Base-by-base conservation (phyloP, 768 basidiomycete species). In the Strobilomyces confusus region DNA sequence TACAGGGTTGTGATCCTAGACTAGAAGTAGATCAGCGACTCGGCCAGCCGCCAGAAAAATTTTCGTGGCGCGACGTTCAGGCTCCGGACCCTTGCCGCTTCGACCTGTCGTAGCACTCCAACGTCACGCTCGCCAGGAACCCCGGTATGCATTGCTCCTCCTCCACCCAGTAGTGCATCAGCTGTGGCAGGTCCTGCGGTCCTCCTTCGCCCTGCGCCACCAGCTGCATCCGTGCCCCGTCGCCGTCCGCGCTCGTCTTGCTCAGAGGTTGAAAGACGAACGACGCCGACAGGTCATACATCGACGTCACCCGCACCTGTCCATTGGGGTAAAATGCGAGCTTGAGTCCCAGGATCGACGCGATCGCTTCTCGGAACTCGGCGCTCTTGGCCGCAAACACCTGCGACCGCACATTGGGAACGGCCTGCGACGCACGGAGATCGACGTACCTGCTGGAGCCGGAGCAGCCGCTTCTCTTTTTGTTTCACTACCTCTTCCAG, bases 251-350 rank as follows among this genome's bases (percentile, higher is more conserved):
- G 61, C 61, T 68, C 59, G 49, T 64, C 63, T 62, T 77, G 62
- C 63, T 71, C 55, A 66, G 67, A 2, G 89, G 87, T 65, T 86
- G 84, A 68, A 99, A 92, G 29, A 93, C 88, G 65, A 97, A 95
- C 44, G 88, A 85, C 26, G 92, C 89, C 49, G 80, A 80, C 7
- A 91, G 81, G 57, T 97, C 94, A 72, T 87, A 98, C 60, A 91
- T 79, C n/a, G 87, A 89, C 5, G 29, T 95, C 55, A 97, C 84
- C 20, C 90, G 80, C 45, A 98, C 87, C 60, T 92, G 84, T 0
- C 94, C 95, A 47, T 92, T 92, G 15, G 88, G 89, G 64, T 90
- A 90, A 66, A 98, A 97, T 1, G 88, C 86, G 46, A 98, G 80
- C 62, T 95, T 92, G 5, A 93, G 85, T 8, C 95, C 95, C 0